A percentile compares a stretch with the other conserved stretches of the same genome.
These are phyloP conservation scores for Tulasnella sp. DNA, from an alignment of 768 basidiomycete species.

Conservation along the genomic window DNA sequence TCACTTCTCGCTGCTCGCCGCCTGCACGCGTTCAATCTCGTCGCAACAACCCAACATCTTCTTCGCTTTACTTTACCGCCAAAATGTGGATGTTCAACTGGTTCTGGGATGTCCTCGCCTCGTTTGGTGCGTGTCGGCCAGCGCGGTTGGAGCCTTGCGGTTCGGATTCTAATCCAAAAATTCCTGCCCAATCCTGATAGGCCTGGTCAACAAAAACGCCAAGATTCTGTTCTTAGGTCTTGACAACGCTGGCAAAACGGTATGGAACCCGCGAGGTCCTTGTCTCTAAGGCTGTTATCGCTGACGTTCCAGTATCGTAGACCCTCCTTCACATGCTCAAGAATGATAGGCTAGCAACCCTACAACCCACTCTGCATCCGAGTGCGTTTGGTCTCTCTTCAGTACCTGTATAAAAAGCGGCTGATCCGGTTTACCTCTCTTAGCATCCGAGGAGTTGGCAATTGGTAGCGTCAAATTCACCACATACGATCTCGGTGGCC, in stretches of 20 bases:
- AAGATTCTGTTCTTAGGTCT: slow-evolving; percentile 99
- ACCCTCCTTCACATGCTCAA: slow-evolving; percentile 99
- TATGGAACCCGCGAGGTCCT: slow-evolving; percentile 46
- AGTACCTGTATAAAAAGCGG: slow-evolving; percentile 2
- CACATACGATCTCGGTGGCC: slow-evolving; percentile 97
- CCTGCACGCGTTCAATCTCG: slow-evolving; percentile 10
- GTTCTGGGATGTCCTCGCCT: slow-evolving; percentile 95
- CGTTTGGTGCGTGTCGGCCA: slow-evolving; percentile 68
- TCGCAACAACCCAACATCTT: not conserved
- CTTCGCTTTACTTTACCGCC: not conserved
- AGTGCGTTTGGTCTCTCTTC: slow-evolving; percentile 58
- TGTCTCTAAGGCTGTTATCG: slow-evolving; percentile 12
- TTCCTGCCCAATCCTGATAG: slow-evolving; percentile 47
- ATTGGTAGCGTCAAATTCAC: slow-evolving; percentile 99
- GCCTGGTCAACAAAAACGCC: slow-evolving; percentile 95
- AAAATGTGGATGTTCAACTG: slow-evolving; percentile 86
- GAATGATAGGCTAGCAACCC: slow-evolving; percentile 95
- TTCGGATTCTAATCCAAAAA: slow-evolving; percentile 5
- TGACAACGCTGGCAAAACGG: slow-evolving; percentile 99
- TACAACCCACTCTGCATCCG: slow-evolving; percentile 98
- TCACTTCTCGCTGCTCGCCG: not conserved
- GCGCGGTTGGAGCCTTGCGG: slow-evolving; percentile 33
- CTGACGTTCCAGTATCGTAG: slow-evolving; percentile 47
- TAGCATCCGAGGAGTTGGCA: slow-evolving; percentile 97
- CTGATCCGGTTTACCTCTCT: slow-evolving; percentile 31